Evolutionary conservation across 495 filamentous ascomycete species (phyloP).

Genomic region (Neurospora sp.): DNA sequence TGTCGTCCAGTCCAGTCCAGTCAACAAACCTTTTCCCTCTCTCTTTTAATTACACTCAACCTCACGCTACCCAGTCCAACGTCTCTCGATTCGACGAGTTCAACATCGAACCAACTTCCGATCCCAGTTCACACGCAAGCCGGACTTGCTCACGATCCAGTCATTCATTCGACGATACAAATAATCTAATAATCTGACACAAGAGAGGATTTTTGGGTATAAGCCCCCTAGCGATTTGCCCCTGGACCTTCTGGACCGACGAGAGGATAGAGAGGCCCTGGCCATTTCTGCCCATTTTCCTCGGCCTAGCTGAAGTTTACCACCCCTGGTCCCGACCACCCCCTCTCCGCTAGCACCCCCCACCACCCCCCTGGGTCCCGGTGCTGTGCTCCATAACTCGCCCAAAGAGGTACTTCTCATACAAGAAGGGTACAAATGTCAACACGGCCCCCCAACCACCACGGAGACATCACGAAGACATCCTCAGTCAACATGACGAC

Average conservation of each 20-base stretch:
- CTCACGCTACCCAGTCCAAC: constrained; percentile 27
- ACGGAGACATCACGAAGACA: constrained; percentile 40
- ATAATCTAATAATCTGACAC: constrained; percentile 35
- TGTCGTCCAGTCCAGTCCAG: constrained; percentile 34
- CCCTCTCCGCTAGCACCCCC: constrained; percentile 25
- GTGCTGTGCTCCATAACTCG: constrained; percentile 12
- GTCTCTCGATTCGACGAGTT: constrained; percentile 7
- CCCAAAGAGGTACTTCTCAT: constrained; percentile 32
- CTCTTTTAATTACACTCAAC: constrained; percentile 26
- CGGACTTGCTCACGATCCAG: constrained; percentile 43
- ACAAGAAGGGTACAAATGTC: constrained; percentile 48
- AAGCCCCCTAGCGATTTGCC: constrained; percentile 15
- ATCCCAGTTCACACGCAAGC: constrained; percentile 36
- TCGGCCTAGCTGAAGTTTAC: constrained; percentile 32
- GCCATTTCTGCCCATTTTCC: constrained; percentile 40
- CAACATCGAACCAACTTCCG: constrained; percentile 7
- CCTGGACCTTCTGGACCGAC: constrained; percentile 27
- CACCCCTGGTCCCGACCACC: constrained; percentile 18
- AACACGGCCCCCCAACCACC: constrained; percentile 47
- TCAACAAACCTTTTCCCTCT: constrained; percentile 23
- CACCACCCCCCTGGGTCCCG: constrained; percentile 10
- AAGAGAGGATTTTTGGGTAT: constrained; percentile 14
- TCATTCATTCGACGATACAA: constrained; percentile 35
- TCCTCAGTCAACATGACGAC: constrained; percentile 36
- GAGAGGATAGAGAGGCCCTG: constrained; percentile 25